phyloP scores from a whole-genome alignment of 805 yeast species.

The Hanseniaspora jakobsenii region DNA sequence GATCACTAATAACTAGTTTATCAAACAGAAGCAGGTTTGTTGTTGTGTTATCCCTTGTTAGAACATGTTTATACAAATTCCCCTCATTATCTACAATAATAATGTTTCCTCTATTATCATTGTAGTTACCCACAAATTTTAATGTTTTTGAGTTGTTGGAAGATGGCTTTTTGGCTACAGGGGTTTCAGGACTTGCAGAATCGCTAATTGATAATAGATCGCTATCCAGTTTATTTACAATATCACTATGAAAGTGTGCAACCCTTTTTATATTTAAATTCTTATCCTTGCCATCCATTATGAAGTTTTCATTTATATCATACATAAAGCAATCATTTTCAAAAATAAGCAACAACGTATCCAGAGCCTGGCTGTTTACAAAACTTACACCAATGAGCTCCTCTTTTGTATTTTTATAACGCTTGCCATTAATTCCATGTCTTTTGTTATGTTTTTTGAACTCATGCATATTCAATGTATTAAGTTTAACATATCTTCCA shows the following conservation, averaged over 20 bases:
- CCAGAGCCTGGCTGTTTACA: too few species aligned
- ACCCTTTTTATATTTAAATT: background rate
- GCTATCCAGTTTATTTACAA: background rate
- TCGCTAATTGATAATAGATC: background rate
- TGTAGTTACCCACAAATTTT: background rate
- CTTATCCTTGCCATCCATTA: background rate
- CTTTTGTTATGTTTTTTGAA: background rate
- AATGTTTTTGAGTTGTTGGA: too few species aligned
- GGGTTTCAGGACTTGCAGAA: background rate
- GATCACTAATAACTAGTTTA: background rate
- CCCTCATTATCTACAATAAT: conserved; percentile 8
- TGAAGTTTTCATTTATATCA: background rate
- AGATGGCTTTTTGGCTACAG: background rate
- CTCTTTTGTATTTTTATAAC: too few species aligned
- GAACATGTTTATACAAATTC: conserved; percentile 1
- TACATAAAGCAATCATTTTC: background rate
- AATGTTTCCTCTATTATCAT: background rate
- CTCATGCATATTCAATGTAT: background rate
- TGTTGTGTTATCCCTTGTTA: background rate
- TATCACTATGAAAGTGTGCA: background rate
- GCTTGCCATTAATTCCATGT: background rate
- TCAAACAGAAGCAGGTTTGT: background rate
- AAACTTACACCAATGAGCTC: too few species aligned
- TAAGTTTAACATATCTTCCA: background rate
- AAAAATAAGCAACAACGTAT: background rate